A percentile compares a stretch with the other conserved stretches of the same genome.
Evolutionary conservation across 441 rosid species (phyloP).

Genomic region (Mallotus japonicus): DNA sequence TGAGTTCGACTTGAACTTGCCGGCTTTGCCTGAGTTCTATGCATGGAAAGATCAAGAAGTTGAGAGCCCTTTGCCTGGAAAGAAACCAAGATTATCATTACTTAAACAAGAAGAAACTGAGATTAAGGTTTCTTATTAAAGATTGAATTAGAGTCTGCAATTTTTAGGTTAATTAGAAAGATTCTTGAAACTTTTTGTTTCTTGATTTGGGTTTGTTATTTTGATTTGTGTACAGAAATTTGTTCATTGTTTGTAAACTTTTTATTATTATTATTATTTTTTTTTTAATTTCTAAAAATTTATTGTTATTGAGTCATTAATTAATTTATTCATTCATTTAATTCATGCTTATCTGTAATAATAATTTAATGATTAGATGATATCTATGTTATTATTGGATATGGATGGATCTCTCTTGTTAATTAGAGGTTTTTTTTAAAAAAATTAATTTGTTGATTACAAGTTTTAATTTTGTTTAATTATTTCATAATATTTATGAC

Average conservation of each 20-base stretch:
- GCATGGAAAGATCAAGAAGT: constrained; percentile 51
- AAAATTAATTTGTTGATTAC: background rate
- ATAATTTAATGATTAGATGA: background rate
- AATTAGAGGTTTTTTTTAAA: background rate
- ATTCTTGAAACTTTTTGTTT: background rate
- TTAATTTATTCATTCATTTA: constrained; percentile 23
- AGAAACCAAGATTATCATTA: constrained; percentile 44
- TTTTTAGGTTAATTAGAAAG: background rate
- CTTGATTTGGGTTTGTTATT: background rate
- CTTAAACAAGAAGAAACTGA: constrained; percentile 29
- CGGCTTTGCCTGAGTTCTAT: constrained; percentile 45
- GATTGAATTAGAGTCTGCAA: background rate
- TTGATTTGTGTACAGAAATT: constrained; percentile 33
- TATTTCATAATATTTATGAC: background rate
- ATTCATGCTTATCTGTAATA: constrained; percentile 16
- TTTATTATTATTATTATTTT: too few relatives aligned
- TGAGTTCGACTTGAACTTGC: constrained; percentile 59
- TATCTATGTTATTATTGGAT: background rate
- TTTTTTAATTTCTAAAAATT: background rate
- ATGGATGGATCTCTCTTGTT: constrained; percentile 10
- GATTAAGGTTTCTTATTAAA: background rate
- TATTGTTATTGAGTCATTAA: background rate
- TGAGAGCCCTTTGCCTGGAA: constrained; percentile 56
- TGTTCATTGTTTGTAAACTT: constrained; percentile 27
- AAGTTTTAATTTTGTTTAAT: too few relatives aligned